Evolutionary conservation across 108 stramenopile species (phyloP).

Genomic region (Conticribra guillardii): DNA sequence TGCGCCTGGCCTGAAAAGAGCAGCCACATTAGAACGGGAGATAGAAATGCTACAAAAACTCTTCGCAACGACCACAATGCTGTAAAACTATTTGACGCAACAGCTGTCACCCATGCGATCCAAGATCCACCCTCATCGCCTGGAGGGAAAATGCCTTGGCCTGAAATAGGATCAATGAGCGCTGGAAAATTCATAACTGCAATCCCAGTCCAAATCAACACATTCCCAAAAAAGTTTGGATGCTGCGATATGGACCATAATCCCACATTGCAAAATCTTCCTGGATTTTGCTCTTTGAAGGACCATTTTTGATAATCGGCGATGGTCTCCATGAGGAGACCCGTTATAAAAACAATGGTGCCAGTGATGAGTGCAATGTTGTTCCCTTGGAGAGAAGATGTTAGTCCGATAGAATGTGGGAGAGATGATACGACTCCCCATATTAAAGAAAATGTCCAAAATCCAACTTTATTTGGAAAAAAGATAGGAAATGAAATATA

Average conservation of each 20-base stretch:
- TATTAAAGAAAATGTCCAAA: constrained; percentile 73
- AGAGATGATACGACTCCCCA: constrained; percentile 75
- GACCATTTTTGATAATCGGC: constrained; percentile 84
- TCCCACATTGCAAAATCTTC: constrained; percentile 74
- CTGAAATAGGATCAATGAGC: constrained; percentile 36
- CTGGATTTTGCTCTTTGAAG: constrained; percentile 66
- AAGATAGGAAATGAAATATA: too few species aligned
- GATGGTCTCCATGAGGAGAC: constrained; percentile 62
- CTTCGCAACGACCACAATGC: constrained; percentile 13
- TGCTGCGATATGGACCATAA: constrained; percentile 82
- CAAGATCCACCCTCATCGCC: background rate
- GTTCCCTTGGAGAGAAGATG: constrained; percentile 25
- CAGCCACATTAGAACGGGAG: constrained; percentile 63
- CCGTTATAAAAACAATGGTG: constrained; percentile 43
- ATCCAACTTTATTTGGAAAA: constrained; percentile 53
- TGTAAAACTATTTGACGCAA: constrained; percentile 4
- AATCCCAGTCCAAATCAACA: constrained; percentile 77
- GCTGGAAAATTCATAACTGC: constrained; percentile 70
- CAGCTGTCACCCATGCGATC: background rate
- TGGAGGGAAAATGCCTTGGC: background rate
- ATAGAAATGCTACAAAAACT: constrained; percentile 47
- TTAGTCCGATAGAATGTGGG: constrained; percentile 71
- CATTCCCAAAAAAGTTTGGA: constrained; percentile 85
- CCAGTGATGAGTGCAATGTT: constrained; percentile 36
- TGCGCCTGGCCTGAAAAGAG: constrained; percentile 70